These are phyloP conservation scores for Chrysanthemum makinoi DNA, from an alignment of 129 eudicot genomes.

Conservation along the genomic window DNA sequence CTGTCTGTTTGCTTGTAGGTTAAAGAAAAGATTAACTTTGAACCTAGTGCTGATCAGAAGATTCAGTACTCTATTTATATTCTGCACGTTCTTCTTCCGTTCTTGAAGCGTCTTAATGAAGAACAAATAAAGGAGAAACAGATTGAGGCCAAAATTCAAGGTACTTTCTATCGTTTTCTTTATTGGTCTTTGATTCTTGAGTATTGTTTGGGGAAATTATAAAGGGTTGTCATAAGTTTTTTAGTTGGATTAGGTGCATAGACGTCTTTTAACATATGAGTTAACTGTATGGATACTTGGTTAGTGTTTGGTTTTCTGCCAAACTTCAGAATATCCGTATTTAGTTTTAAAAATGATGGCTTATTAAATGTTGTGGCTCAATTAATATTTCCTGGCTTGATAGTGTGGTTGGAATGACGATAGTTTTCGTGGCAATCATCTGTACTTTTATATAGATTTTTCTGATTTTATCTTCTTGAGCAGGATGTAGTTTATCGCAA, in stretches of 20 bases:
- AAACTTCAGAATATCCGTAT: too few species aligned
- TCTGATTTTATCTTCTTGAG: too few species aligned
- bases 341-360: too few species aligned
- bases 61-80: conserved; percentile 45
- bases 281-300: too few species aligned
- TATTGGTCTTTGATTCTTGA: neutral
- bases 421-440: too few species aligned
- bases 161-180: conserved; percentile 34
- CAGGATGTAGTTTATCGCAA: conserved; percentile 20
- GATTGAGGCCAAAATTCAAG: conserved; percentile 69
- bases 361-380: neutral
- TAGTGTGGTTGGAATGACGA: too few species aligned
- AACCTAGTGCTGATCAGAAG: conserved; percentile 36
- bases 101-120: conserved; percentile 44
- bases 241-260: too few species aligned
- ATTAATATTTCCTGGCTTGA: too few species aligned
- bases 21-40: conserved; percentile 24
- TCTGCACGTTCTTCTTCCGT: conserved; percentile 55
- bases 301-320: neutral
- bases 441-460: too few species aligned
- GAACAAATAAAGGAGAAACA: conserved; percentile 58
- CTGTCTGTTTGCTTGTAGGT: conserved; percentile 23
- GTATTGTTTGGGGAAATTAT: neutral
- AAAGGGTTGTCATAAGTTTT: too few species aligned
- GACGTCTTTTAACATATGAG: too few species aligned